Evolutionary conservation across 495 filamentous ascomycete genomes (phyloP), one percentile per base, ranked within the genome.

Genomic region (Massariosphaeria phaeospora): DNA sequence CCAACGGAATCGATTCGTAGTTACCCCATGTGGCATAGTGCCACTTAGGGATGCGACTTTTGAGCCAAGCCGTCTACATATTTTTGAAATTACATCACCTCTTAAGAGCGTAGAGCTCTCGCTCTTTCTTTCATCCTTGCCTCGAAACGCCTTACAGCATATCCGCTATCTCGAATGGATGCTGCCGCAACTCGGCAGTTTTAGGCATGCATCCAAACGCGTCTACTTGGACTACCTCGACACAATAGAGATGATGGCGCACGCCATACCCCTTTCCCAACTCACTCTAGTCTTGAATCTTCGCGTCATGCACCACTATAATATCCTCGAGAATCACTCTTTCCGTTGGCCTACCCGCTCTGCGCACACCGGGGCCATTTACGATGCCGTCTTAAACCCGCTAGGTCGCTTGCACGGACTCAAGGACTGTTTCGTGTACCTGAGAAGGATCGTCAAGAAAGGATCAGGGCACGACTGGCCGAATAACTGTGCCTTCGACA

Each of bases 141-240:
- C 43, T 3, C 23, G 3, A 10, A 10, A 33, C 10, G 43, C 43
- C 5, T 20, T 46, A 13, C 25, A 15, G 3, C 43, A 33, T 46
- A 29, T 46, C 6, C 43, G 43, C 2, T 31, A 18, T 10, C 43
- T 46, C 9, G 43, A 46, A 21, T 46, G 43, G 43, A 13, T 33
- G 3, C 9, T 46, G 12, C 43, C 43, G 10, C 4, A 4, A 3
- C 13, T 31, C 26, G 7, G 7, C 6, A 8, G 7, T 4, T 43
- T 23, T n/a, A 15, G 3, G 20, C n/a, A 25, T 15, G 15, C 21
- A 7, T 21, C 17, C 10, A 44, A 25, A 17, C 4, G 17, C 26
- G 40, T 21, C 8, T 44, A 12, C 8, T 12, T 12, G 8, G 40
- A 44, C 40, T 44, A 44, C 15, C 40, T 44, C 17, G 40, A 44